Conservation (phyloP, 148 eudicot genomes). For the Bassia scoparia region DNA sequence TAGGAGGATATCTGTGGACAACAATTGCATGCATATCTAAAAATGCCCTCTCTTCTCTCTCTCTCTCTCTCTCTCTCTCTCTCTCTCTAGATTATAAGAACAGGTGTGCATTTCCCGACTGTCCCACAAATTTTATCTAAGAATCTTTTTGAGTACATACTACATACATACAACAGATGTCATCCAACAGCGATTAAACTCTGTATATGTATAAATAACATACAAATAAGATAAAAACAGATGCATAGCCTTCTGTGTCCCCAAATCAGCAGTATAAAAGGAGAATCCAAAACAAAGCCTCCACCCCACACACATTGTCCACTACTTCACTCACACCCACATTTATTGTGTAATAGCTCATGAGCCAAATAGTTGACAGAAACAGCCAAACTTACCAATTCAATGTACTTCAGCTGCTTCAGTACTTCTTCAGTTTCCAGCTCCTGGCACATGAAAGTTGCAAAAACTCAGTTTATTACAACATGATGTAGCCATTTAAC, state of each 20-base stretch:
- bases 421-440: conserved; percentile 73
- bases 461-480: conserved; percentile 5
- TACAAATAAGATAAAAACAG: too few relatives aligned
- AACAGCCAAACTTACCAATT: conserved; percentile 47
- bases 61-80: background rate
- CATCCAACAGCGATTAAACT: background rate
- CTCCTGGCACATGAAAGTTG: conserved; percentile 45
- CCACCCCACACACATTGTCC: too few relatives aligned
- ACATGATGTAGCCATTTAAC: too few relatives aligned
- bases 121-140: background rate
- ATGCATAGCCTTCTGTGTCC: background rate
- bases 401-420: conserved; percentile 80
- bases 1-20: background rate
- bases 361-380: background rate
- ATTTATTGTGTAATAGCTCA: background rate
- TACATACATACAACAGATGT: background rate
- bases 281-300: background rate
- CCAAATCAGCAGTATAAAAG: background rate
- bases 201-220: background rate
- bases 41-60: too few relatives aligned
- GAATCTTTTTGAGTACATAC: background rate
- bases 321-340: too few relatives aligned
- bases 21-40: background rate
- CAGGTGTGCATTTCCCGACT: background rate
- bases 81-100: background rate